These are phyloP conservation scores for Penicillium maclennaniae DNA, from an alignment of 495 filamentous ascomycete genomes.

Conservation along the genomic window DNA sequence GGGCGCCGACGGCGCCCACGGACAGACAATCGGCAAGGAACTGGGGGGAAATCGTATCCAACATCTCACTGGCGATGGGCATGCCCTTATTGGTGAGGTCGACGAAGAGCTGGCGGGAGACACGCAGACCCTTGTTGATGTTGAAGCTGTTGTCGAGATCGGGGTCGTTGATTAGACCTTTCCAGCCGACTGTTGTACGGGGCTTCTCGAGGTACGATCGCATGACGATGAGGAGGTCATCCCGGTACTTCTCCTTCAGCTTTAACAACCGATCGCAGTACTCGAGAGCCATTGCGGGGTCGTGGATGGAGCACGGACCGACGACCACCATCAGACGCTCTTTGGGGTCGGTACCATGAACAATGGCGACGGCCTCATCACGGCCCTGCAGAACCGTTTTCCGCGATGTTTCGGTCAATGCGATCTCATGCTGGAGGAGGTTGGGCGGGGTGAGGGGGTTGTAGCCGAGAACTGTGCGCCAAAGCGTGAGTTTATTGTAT, in stretches of 20 bases:
- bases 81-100: conserved; percentile 92
- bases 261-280: conserved; percentile 83
- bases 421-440: conserved; percentile 92
- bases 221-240: conserved; percentile 94
- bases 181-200: conserved; percentile 97
- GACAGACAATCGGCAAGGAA: conserved; percentile 93
- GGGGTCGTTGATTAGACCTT: conserved; percentile 98
- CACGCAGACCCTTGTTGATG: conserved; percentile 93
- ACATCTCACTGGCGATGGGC: conserved; percentile 98
- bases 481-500: conserved; percentile 4
- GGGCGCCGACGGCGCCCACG: conserved; percentile 88
- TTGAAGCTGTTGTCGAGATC: conserved; percentile 98
- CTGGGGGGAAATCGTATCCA: conserved; percentile 98
- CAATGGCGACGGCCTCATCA: conserved; percentile 73
- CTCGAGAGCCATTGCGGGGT: conserved; percentile 84
- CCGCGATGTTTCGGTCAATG: conserved; percentile 71
- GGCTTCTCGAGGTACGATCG: conserved; percentile 98
- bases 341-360: conserved; percentile 69
- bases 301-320: conserved; percentile 97
- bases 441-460: conserved; percentile 92
- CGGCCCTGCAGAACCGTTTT: conserved; percentile 76
- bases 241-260: conserved; percentile 83
- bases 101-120: conserved; percentile 87
- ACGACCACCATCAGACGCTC: conserved; percentile 85
- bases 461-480: conserved; percentile 69